These are phyloP conservation scores for Excoecaria agallocha DNA, from an alignment of 345 rosid genomes.

Conservation along the genomic window DNA sequence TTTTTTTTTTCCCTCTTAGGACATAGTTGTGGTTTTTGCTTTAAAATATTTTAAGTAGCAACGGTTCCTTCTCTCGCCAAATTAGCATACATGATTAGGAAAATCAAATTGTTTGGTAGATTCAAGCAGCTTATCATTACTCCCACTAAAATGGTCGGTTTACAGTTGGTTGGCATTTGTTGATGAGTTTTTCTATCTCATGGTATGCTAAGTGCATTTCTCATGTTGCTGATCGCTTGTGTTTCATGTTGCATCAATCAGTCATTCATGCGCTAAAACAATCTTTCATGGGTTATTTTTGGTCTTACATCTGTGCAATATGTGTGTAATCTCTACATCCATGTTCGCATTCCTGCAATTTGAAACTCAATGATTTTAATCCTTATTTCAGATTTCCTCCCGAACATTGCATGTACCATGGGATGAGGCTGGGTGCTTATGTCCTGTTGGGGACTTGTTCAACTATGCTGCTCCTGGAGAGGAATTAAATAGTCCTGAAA, in stretches of 20 bases:
- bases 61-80: neutral
- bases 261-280: neutral
- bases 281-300: neutral
- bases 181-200: neutral
- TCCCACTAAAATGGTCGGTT: neutral
- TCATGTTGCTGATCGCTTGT: neutral
- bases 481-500: constrained; percentile 31
- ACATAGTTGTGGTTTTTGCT: neutral
- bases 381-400: constrained; percentile 60
- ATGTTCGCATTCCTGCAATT: neutral
- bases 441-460: constrained; percentile 94
- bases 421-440: constrained; percentile 89
- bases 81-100: neutral
- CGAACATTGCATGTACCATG: constrained; percentile 83
- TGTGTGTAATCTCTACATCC: neutral
- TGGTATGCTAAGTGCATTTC: neutral
- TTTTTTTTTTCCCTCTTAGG: neutral
- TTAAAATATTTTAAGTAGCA: neutral
- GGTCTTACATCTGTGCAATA: neutral
- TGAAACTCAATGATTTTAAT: neutral
- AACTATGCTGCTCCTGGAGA: constrained; percentile 83
- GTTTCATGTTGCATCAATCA: neutral
- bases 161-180: neutral
- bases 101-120: neutral
- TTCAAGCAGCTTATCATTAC: neutral